Evolutionary conservation across 116 monocot species (phyloP), one percentile per base, ranked within the genome.

Genomic region (Zostera marina): DNA sequence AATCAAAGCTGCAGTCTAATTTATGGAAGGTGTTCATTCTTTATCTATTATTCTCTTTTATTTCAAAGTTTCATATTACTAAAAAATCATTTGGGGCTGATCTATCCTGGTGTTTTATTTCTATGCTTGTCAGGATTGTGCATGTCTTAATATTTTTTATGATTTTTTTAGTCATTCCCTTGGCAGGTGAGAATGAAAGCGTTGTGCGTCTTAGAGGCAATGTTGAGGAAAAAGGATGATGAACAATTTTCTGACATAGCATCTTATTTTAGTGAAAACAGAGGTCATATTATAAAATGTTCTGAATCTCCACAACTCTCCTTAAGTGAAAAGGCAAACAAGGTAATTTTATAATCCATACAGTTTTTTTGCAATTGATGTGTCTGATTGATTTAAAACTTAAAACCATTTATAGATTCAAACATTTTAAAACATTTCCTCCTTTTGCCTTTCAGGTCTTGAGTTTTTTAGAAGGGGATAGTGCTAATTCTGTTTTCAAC

Each of bases 111-210:
- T 32, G 32, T 32, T 32, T 32, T 32, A 32, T 32, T 32, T 32
- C 32, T 32, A 32, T 32, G 2, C 32, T 32, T 32, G 32, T 32
- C 32, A 32, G 16, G 12, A 17, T 17, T 17, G 15, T 8, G 1
- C 49, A 51, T 43, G 8, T 59, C 40, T 22, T 42, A 10, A 10
- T 19, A n/a, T 59, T 32, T 42, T 19, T 43, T 16, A 40, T 59
- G n/a, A 19, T 41, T 44, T n/a, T 17, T 42, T 59, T 42, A 43
- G 11, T 32, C 38, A 15, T 56, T 38, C 56, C 56, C 16, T 73
- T 76, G 14, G 52, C 81, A 94, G 94, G 94, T 88, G 21, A 76
- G 94, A 22, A 85, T 94, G 94, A 94, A 94, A 71, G 94, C 94
- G 42, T 73, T 88, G 13, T 88, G 94, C 78, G 85, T 88, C 15